Base-by-base conservation (phyloP, 208 protist species). In the Histomonas meleagridis region DNA sequence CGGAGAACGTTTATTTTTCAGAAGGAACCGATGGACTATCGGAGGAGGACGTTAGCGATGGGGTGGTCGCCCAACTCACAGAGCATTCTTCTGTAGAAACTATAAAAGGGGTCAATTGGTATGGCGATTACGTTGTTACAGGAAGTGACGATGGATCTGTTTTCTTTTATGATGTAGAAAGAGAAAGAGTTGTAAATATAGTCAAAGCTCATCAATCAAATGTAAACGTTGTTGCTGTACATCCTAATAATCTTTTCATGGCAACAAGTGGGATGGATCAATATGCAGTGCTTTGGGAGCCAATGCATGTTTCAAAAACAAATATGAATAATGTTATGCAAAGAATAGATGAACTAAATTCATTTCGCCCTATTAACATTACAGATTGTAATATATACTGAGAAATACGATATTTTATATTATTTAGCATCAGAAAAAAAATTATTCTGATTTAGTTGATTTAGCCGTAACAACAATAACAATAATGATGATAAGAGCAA, bases 211-310 rank as follows among this genome's bases (percentile, higher is more conserved):
- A 76, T 35, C 21, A 46, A 46, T 23, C 32, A 10, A 76, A 76
- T 76, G 65, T 76, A 5, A 76, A 76, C 18, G 65, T 76, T 76
- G 65, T 76, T 46, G 65, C 65, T 46, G 65, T 76, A 16, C 65
- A 76, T n/a, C 35, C 32, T 18, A 5, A 76, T 10, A 76, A 76
- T 18, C 10, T 46, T 10, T 14, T 76, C 5, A 23, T 76, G 35
- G 23, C 65, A 76, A 76, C 65, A 46, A 76, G 65, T 18, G 65
- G 65, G 18, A 76, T 76, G 5, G 65, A 76, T 76, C 32, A 76
- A 18, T 76, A 46, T 35, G 65, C 65, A 76, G 46, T 76, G 23
- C 32, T 76, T 35, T 76, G 65, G 65, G 21, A 76, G n/a, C 65
- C 65, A 46, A n/a, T n/a, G n/a, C n/a, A n/a, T n/a, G n/a, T n/a